Percentiles rank a stretch among this genome's conserved stretches.
Evolutionary conservation across 2,329 filamentous ascomycete genomes (phyloP).

Genomic region (Myriosclerotinia scirpicola): DNA sequence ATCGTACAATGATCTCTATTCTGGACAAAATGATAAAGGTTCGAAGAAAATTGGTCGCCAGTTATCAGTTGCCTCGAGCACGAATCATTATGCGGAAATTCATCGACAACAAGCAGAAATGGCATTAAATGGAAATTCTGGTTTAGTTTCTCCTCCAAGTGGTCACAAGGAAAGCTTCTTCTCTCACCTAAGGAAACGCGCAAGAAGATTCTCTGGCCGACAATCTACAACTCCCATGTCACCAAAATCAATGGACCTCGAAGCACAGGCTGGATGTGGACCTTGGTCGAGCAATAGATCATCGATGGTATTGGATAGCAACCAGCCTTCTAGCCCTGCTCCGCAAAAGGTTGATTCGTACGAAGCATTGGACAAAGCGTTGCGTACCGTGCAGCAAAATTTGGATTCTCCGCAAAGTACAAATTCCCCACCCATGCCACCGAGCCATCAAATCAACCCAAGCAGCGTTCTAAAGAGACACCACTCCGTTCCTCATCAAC

Average conservation of each 20-base stretch:
- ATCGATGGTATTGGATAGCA: slow-evolving; percentile 71
- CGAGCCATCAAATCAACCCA: slow-evolving; percentile 52
- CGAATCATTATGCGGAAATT: slow-evolving; percentile 87
- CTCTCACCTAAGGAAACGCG: slow-evolving; percentile 91
- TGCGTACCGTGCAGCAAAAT: slow-evolving; percentile 55
- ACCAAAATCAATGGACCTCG: slow-evolving; percentile 79
- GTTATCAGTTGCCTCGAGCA: slow-evolving; percentile 85
- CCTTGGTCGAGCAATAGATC: slow-evolving; percentile 86
- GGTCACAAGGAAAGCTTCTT: slow-evolving; percentile 96
- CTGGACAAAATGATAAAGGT: slow-evolving; percentile 58
- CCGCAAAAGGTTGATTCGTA: slow-evolving; percentile 55
- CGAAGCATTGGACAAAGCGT: slow-evolving; percentile 60
- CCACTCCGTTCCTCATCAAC: slow-evolving; percentile 63
- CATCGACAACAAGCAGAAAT: slow-evolving; percentile 90
- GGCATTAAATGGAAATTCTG: slow-evolving; percentile 75
- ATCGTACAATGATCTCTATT: slow-evolving; percentile 52
- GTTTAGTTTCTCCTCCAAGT: slow-evolving; percentile 72
- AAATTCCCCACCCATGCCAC: slow-evolving; percentile 48
- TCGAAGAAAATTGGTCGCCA: slow-evolving; percentile 94
- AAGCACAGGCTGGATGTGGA: slow-evolving; percentile 87
- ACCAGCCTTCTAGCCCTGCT: slow-evolving; percentile 48
- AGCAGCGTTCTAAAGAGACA: slow-evolving; percentile 61
- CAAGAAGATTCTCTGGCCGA: slow-evolving; percentile 85
- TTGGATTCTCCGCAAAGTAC: slow-evolving; percentile 45
- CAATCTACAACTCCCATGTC: slow-evolving; percentile 75